A percentile compares a stretch with the other conserved stretches of the same genome.
phyloP scores from a whole-genome alignment of 2,329 filamentous ascomycete species.

The Sporothrix inflata region DNA sequence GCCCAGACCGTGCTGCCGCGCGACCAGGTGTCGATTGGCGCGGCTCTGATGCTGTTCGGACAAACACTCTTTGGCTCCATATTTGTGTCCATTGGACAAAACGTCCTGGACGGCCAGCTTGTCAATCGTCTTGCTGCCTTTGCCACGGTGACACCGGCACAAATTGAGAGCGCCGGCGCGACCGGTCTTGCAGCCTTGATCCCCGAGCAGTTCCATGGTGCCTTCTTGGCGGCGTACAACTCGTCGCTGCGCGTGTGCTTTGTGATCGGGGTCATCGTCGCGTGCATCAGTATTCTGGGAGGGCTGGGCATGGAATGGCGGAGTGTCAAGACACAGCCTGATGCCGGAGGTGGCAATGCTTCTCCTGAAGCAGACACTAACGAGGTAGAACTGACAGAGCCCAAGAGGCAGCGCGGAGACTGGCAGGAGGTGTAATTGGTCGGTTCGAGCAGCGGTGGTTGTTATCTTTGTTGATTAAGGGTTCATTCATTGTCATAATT shows the following conservation, averaged over 20 bases:
- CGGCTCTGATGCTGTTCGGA: slow-evolving; percentile 49
- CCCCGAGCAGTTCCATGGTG: neutral
- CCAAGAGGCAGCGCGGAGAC: neutral
- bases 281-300: neutral
- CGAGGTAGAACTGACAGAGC: neutral
- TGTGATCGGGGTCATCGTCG: neutral
- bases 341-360: neutral
- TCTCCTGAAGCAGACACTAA: neutral
- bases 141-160: neutral
- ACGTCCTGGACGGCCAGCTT: slow-evolving; percentile 26
- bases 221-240: neutral
- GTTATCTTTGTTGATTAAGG: neutral
- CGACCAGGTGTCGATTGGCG: slow-evolving; percentile 47
- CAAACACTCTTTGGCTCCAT: slow-evolving; percentile 30
- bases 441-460: neutral
- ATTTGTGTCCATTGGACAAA: slow-evolving; percentile 31
- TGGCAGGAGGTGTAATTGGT: neutral
- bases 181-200: neutral
- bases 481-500: neutral
- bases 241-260: neutral
- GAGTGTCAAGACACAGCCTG: neutral
- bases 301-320: neutral
- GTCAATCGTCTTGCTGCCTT: neutral
- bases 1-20: slow-evolving; percentile 50
- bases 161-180: neutral